Conservation (phyloP, 2,329 filamentous ascomycete genomes). For the Botrytis cinerea region DNA sequence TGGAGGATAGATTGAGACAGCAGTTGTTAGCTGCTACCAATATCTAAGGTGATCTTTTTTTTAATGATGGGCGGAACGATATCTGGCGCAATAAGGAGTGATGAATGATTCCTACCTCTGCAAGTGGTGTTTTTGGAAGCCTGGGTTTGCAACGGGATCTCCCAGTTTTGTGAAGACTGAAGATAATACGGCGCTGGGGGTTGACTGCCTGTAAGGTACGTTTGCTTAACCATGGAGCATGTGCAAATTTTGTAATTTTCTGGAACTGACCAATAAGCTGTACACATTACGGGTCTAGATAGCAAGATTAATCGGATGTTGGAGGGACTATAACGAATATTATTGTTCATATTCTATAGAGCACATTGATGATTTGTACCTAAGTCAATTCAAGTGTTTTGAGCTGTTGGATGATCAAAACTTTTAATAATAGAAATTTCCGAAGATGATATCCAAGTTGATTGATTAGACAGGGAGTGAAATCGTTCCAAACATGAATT, state of each 20-base stretch:
- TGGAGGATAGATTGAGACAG: slow-evolving; percentile 23
- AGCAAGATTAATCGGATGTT: not conserved
- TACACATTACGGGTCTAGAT: not conserved
- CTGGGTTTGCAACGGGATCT: not conserved
- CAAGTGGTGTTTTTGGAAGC: not conserved
- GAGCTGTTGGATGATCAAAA: not conserved
- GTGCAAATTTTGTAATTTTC: not conserved
- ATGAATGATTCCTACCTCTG: too few species aligned
- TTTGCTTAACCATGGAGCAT: not conserved
- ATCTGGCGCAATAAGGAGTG: not conserved
- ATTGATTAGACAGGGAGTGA: not conserved
- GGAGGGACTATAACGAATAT: not conserved
- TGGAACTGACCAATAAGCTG: not conserved
- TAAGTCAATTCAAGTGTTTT: not conserved
- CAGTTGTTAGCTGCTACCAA: slow-evolving; percentile 18
- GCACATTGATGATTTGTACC: not conserved
- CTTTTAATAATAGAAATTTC: not conserved
- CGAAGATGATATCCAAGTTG: not conserved
- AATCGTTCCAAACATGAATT: not conserved
- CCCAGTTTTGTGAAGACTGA: not conserved
- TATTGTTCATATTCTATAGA: not conserved
- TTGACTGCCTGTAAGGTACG: not conserved
- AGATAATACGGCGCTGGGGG: not conserved
- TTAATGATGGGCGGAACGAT: not conserved
- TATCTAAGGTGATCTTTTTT: not conserved